Evolutionary conservation across 2,329 filamentous ascomycete species (phyloP).

Genomic region (Fonsecaea pedrosoi): DNA sequence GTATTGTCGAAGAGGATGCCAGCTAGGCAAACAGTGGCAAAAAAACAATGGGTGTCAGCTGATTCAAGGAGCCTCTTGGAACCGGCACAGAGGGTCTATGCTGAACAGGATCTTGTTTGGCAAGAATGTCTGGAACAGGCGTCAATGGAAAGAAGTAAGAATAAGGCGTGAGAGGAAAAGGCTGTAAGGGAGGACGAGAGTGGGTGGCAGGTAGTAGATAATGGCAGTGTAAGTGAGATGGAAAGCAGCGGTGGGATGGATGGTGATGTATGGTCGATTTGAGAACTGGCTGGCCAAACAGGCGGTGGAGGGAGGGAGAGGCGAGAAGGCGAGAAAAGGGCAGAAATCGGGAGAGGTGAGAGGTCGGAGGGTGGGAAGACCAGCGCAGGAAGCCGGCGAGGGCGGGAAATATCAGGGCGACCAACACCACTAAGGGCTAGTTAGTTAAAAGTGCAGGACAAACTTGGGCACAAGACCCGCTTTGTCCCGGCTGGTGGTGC

Average conservation of each 20-base stretch:
- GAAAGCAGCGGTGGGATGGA: constrained; percentile 22
- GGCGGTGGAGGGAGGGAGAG: constrained; percentile 24
- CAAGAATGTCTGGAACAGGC: constrained; percentile 16
- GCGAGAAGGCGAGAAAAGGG: constrained; percentile 20
- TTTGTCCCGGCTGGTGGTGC: constrained; percentile 1
- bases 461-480: constrained; percentile 7
- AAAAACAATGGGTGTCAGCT: constrained; percentile 34
- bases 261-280: constrained; percentile 25
- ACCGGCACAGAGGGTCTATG: constrained; percentile 19
- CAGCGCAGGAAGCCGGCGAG: constrained; percentile 2
- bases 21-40: constrained; percentile 38
- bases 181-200: constrained; percentile 21
- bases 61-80: constrained; percentile 21
- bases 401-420: constrained; percentile 8
- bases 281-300: constrained; percentile 20
- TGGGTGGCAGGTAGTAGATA: constrained; percentile 20
- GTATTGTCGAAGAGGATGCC: constrained; percentile 13
- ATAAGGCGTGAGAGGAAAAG: constrained; percentile 15
- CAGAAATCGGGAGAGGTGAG: constrained; percentile 11
- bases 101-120: constrained; percentile 18
- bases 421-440: constrained; percentile 1
- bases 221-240: constrained; percentile 23
- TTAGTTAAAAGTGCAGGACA: constrained; percentile 6
- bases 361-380: constrained; percentile 2
- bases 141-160: constrained; percentile 13